Evolutionary conservation across 768 basidiomycete species (phyloP).

Genomic region (Tricholoma flavovirens): DNA sequence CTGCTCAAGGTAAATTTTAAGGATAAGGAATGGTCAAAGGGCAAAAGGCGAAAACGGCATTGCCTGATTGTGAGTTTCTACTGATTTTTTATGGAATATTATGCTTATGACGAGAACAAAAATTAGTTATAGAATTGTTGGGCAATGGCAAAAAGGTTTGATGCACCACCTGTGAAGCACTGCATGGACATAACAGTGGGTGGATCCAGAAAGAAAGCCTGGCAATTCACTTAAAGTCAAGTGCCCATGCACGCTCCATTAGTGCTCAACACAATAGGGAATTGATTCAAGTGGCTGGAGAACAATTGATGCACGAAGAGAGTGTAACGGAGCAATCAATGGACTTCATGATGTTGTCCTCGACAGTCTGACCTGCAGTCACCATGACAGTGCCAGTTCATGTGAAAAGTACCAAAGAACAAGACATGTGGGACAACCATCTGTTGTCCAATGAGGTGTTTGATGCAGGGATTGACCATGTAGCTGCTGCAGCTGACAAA

Average conservation of each 20-base stretch:
- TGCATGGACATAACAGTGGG: not conserved
- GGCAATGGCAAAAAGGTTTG: constrained; percentile 1
- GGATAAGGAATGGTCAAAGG: not conserved
- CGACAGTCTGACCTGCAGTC: not conserved
- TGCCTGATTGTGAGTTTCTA: not conserved
- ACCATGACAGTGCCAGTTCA: too few species aligned
- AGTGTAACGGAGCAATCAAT: not conserved
- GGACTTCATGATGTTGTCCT: not conserved
- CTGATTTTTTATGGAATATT: not conserved
- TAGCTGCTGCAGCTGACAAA: not conserved
- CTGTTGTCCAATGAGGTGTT: not conserved
- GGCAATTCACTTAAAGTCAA: not conserved
- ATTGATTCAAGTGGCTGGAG: not conserved
- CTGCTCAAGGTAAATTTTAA: too few species aligned
- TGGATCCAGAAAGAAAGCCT: constrained; percentile 7
- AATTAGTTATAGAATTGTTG: constrained; percentile 3
- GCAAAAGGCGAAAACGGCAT: not conserved
- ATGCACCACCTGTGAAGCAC: constrained; percentile 1
- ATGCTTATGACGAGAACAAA: not conserved
- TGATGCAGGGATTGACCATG: not conserved
- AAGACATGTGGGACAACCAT: constrained; percentile 6
- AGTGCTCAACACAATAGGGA: not conserved
- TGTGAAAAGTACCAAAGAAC: not conserved
- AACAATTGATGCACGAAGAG: not conserved
- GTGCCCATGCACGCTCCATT: not conserved